These are phyloP conservation scores for Aristolochia contorta DNA, from an alignment of 164 flowering plant species.

Conservation along the genomic window DNA sequence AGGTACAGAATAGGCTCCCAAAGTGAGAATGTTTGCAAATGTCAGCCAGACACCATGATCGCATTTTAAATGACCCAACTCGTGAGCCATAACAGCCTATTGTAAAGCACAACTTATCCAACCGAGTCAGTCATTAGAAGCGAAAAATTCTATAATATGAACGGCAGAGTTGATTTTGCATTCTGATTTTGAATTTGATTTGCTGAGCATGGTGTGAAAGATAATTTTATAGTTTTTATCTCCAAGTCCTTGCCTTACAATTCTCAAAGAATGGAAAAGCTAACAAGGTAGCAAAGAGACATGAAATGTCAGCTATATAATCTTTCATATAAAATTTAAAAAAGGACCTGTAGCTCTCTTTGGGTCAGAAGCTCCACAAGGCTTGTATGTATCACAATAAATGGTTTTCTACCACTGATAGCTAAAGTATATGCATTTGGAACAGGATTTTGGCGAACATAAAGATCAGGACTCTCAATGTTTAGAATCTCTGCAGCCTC, in stretches of 20 bases:
- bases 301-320: not conserved
- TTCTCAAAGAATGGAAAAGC: not conserved
- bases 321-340: not conserved
- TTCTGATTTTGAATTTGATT: too few relatives aligned
- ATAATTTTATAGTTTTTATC: too few relatives aligned
- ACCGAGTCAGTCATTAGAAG: not conserved
- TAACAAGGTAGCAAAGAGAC: not conserved
- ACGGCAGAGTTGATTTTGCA: too few relatives aligned
- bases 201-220: too few relatives aligned
- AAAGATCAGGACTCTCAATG: slow-evolving; percentile 76
- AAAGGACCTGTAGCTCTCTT: slow-evolving; percentile 76
- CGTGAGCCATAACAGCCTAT: slow-evolving; percentile 96
- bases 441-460: slow-evolving; percentile 89
- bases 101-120: not conserved
- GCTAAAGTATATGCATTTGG: slow-evolving; percentile 97
- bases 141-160: not conserved
- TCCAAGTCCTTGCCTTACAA: too few relatives aligned
- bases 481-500: slow-evolving; percentile 71
- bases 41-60: slow-evolving; percentile 99
- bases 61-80: slow-evolving; percentile 95
- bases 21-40: slow-evolving; percentile 78
- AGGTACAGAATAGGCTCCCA: slow-evolving; percentile 85
- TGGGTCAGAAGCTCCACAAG: slow-evolving; percentile 87
- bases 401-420: slow-evolving; percentile 84
- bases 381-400: slow-evolving; percentile 91